phyloP scores from a whole-genome alignment of 2,329 filamentous ascomycete genomes.

The Colletotrichum limetticola region DNA sequence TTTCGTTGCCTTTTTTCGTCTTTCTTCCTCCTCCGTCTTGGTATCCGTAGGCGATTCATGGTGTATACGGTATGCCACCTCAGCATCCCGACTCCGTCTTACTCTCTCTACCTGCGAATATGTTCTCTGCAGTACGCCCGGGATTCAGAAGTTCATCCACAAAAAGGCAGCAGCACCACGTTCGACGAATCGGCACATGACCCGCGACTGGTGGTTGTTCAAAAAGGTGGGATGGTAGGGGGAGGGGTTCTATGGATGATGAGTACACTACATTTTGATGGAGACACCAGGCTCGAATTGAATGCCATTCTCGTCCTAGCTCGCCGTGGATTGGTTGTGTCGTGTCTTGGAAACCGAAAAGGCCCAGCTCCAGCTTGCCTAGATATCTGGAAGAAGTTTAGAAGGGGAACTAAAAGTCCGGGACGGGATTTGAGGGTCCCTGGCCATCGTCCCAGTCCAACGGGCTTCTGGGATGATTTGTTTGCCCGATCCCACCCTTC shows the following conservation, averaged over 20 bases:
- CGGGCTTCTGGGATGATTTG: constrained; percentile 11
- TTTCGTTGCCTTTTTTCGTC: too few species aligned
- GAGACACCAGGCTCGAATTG: constrained; percentile 9
- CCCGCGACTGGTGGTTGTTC: background rate
- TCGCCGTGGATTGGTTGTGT: background rate
- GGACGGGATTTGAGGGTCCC: constrained; percentile 6
- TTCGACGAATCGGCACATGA: background rate
- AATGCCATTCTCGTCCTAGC: constrained; percentile 19
- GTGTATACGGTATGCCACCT: too few species aligned
- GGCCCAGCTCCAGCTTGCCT: background rate
- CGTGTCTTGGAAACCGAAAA: background rate
- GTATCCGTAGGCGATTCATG: too few species aligned
- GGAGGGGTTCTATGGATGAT: constrained; percentile 13
- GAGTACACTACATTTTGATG: background rate
- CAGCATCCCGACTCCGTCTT: background rate
- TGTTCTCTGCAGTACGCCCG: background rate
- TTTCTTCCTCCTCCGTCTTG: too few species aligned
- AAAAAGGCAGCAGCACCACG: background rate
- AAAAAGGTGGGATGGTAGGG: background rate
- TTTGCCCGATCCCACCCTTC: constrained; percentile 9
- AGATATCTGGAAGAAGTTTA: background rate
- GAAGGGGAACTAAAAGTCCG: background rate
- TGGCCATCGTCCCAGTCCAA: background rate
- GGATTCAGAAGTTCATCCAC: background rate
- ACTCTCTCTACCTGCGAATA: background rate